These are phyloP conservation scores for Citeromyces nyonsensis DNA, from an alignment of 805 yeast genomes.

Conservation along the genomic window DNA sequence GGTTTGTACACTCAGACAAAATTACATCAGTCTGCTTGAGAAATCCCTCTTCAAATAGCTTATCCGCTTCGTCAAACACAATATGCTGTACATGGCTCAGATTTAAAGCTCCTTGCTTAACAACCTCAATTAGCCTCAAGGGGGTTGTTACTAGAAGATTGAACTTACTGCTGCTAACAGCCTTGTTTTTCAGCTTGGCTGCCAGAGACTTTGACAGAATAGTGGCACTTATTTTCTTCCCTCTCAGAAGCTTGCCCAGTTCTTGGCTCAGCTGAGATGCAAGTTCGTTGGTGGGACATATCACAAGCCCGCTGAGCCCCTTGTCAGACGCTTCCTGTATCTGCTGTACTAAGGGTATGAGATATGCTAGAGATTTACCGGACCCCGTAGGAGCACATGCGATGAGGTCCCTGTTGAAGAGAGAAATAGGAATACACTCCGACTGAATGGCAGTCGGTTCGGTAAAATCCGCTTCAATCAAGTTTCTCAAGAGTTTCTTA, in stretches of 20 bases:
- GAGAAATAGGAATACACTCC: slow-evolving; percentile 69
- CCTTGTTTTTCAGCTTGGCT: slow-evolving; percentile 46
- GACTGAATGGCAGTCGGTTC: slow-evolving; percentile 91
- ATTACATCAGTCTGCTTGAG: slow-evolving; percentile 85
- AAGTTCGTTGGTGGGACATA: slow-evolving; percentile 91
- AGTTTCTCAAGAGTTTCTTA: slow-evolving; percentile 38
- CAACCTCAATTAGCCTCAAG: slow-evolving; percentile 66
- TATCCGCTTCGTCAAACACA: slow-evolving; percentile 93
- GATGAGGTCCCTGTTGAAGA: slow-evolving; percentile 59
- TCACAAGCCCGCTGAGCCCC: slow-evolving; percentile 61
- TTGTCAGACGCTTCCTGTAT: slow-evolving; percentile 16
- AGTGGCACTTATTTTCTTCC: slow-evolving; percentile 41
- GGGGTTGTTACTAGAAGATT: slow-evolving; percentile 86
- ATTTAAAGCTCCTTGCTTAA: slow-evolving; percentile 43
- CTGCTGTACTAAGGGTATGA: slow-evolving; percentile 65
- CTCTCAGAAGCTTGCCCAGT: slow-evolving; percentile 39
- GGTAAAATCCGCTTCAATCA: slow-evolving; percentile 54
- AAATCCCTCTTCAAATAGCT: slow-evolving; percentile 74
- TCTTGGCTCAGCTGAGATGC: slow-evolving; percentile 75
- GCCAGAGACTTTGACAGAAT: slow-evolving; percentile 61
- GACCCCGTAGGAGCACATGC: slow-evolving; percentile 98
- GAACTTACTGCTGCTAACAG: slow-evolving; percentile 43
- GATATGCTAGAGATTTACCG: slow-evolving; percentile 88
- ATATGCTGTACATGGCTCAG: slow-evolving; percentile 56
- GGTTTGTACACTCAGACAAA: slow-evolving; percentile 37